phyloP scores from a whole-genome alignment of 371 early-diverging fungal species.

The Apophysomyces ossiformis region DNA sequence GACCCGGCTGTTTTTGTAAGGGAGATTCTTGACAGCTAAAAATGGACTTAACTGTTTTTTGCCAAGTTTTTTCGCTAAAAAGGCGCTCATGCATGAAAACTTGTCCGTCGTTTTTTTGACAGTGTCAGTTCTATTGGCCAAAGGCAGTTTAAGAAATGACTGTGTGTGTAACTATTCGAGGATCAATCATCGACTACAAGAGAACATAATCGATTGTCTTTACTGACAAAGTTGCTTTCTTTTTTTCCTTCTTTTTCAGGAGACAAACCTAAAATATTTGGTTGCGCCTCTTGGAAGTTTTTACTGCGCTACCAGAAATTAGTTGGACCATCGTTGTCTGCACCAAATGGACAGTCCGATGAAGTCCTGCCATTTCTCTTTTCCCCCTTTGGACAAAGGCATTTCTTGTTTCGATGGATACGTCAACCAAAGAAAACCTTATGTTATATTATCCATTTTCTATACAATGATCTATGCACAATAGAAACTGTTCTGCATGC shows the following conservation, averaged over 20 bases:
- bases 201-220: no score
- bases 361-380: not conserved
- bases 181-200: no score
- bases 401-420: not conserved
- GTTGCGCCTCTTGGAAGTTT: not conserved
- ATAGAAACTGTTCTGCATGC: conserved; percentile 3
- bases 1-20: no score
- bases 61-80: no score
- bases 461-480: conserved; percentile 7
- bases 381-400: not conserved
- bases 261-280: not conserved
- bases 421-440: not conserved
- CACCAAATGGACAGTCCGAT: not conserved
- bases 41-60: no score
- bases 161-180: no score
- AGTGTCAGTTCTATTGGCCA: no score
- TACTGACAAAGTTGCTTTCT: no score
- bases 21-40: no score
- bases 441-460: not conserved
- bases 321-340: not conserved
- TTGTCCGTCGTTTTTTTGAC: no score
- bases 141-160: no score
- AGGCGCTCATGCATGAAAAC: no score
- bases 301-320: not conserved
- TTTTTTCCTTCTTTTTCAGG: not conserved